A percentile compares a stretch with the other conserved stretches of the same genome.
Evolutionary conservation across 1,139 yeast species (phyloP).

Genomic region (Saccharomycopsis hybrid): DNA sequence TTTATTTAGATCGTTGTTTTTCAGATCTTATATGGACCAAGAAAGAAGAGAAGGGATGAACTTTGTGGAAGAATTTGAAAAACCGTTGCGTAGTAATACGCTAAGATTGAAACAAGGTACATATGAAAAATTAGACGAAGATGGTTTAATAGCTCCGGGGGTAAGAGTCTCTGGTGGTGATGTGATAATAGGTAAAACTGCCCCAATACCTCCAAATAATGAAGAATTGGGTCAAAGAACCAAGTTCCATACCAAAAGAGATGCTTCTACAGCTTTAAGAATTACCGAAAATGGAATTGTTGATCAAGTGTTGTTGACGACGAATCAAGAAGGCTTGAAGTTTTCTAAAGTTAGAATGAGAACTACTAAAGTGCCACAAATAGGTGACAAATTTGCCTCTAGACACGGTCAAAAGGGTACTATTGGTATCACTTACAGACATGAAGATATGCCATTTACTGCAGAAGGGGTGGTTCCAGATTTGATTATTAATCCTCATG

Average conservation of each 20-base stretch:
- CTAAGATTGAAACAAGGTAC: slow-evolving; percentile 96
- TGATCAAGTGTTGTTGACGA: slow-evolving; percentile 92
- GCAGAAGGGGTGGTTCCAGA: slow-evolving; percentile 96
- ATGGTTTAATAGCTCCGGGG: slow-evolving; percentile 97
- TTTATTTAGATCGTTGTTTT: slow-evolving; percentile 87
- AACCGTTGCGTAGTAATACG: slow-evolving; percentile 91
- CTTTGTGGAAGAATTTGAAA: slow-evolving; percentile 91
- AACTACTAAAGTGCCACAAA: slow-evolving; percentile 96
- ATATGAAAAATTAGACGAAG: slow-evolving; percentile 95
- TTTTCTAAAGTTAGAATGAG: slow-evolving; percentile 98
- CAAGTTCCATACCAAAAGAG: slow-evolving; percentile 95
- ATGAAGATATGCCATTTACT: slow-evolving; percentile 99
- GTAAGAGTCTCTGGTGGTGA: slow-evolving; percentile 98
- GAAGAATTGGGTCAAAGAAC: slow-evolving; percentile 98
- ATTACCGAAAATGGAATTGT: slow-evolving; percentile 98
- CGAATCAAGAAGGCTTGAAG: slow-evolving; percentile 96
- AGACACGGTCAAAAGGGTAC: slow-evolving; percentile 99
- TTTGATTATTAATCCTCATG: slow-evolving; percentile 95
- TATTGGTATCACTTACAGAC: slow-evolving; percentile 96
- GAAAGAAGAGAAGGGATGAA: slow-evolving; percentile 99
- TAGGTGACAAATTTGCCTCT: slow-evolving; percentile 98
- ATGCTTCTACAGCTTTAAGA: slow-evolving; percentile 95
- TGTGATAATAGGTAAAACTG: slow-evolving; percentile 95
- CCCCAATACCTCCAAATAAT: slow-evolving; percentile 96
- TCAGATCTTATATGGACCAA: slow-evolving; percentile 97